phyloP scores from a whole-genome alignment of 495 filamentous ascomycete genomes.

The Penicillium longicatenatum region DNA sequence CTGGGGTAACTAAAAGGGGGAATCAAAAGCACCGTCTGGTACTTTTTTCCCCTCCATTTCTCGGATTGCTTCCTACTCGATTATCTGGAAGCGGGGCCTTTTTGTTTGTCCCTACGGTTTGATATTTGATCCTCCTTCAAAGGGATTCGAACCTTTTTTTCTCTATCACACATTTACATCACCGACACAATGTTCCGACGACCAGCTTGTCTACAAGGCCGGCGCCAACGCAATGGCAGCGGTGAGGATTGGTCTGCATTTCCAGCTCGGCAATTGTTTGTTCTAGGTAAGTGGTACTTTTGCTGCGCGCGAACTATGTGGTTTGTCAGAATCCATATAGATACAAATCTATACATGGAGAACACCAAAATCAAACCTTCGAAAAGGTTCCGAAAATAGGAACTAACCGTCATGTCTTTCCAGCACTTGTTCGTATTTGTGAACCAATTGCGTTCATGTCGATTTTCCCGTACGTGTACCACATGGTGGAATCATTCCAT shows the following conservation, averaged over 20 bases:
- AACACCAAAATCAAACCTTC: not conserved
- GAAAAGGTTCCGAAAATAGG: not conserved
- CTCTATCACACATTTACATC: not conserved
- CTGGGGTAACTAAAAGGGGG: conserved; percentile 27
- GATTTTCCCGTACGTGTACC: conserved; percentile 98
- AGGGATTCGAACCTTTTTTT: conserved; percentile 6
- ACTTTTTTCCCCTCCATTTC: conserved; percentile 17
- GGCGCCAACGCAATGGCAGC: conserved; percentile 32
- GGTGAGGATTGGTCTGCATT: conserved; percentile 44
- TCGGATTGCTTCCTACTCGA: conserved; percentile 9
- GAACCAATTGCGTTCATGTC: conserved; percentile 99
- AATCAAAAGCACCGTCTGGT: conserved; percentile 33
- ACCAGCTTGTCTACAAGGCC: conserved; percentile 40
- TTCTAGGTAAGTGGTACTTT: conserved; percentile 62
- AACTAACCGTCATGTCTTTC: conserved; percentile 32
- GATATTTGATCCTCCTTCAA: not conserved
- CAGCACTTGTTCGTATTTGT: conserved; percentile 92
- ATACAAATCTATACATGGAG: not conserved
- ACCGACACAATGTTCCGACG: conserved; percentile 41
- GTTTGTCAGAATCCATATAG: conserved; percentile 2
- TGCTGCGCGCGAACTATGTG: conserved; percentile 27
- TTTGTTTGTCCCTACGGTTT: not conserved
- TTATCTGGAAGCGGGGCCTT: conserved; percentile 22
- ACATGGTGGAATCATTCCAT: conserved; percentile 92
- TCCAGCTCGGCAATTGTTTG: conserved; percentile 65